These are phyloP conservation scores for Amanita pallidorosea DNA, from an alignment of 768 basidiomycete genomes.

Conservation along the genomic window DNA sequence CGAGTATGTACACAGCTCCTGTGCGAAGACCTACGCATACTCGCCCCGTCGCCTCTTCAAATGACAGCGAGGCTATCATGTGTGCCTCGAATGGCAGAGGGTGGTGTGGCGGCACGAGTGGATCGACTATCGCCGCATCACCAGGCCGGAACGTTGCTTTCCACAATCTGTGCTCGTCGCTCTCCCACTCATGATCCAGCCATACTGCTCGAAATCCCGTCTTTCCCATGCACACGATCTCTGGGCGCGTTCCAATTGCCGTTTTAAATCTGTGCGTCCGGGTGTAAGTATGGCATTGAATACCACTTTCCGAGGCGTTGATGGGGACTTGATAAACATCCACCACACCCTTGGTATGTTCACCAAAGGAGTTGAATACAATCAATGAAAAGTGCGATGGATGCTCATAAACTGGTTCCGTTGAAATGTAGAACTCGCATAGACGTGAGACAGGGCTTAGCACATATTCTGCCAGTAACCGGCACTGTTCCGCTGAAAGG, in stretches of 20 bases:
- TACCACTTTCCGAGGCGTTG: constrained; percentile 3
- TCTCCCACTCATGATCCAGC: constrained; percentile 41
- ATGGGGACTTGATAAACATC: constrained; percentile 13
- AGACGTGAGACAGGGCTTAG: constrained; percentile 9
- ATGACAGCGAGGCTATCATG: constrained; percentile 33
- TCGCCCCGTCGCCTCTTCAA: constrained; percentile 46
- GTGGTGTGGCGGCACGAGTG: constrained; percentile 33
- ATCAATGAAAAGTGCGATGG: constrained; percentile 3
- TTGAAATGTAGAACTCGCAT: constrained; percentile 11
- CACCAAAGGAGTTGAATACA: constrained; percentile 7
- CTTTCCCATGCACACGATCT: constrained; percentile 26
- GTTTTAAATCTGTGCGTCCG: constrained; percentile 14
- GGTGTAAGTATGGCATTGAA: constrained; percentile 5
- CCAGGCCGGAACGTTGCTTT: constrained; percentile 31
- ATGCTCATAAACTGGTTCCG: constrained; percentile 11
- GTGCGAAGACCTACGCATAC: constrained; percentile 40
- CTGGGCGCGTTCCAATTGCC: constrained; percentile 15
- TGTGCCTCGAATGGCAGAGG: constrained; percentile 41
- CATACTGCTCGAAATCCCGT: constrained; percentile 41
- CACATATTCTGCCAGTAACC: constrained; percentile 13
- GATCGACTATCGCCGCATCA: constrained; percentile 17
- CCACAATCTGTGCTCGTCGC: constrained; percentile 37
- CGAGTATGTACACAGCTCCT: constrained; percentile 41
- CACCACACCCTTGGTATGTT: constrained; percentile 6
- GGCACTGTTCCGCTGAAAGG: constrained; percentile 3